Base-by-base conservation (phyloP, 768 basidiomycete genomes). In the Psilocybe cyanescens region DNA sequence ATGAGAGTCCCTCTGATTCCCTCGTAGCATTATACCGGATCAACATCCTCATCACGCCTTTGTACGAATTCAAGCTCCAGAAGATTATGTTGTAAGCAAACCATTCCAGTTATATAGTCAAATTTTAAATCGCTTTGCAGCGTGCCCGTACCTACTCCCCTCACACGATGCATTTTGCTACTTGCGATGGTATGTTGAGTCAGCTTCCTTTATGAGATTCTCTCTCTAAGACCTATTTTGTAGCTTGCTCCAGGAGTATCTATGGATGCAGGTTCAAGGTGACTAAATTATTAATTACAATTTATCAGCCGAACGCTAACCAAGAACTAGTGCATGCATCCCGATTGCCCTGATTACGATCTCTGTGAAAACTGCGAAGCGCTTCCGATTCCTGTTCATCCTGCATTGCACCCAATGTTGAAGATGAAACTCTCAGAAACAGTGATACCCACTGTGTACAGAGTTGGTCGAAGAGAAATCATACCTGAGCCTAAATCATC, bases 31-130 rank as follows among this genome's bases (percentile, higher is more conserved):
- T 55, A 87, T 85, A 0, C 60, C 72, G 17, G 86, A 89, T 67
- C 90, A 93, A 57, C 94, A 95, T 71, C 94, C 94, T 3, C 61
- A 68, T 19, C 94, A 95, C 68, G 75, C 85, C 2, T 95, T 95
- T 71, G 85, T 90, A 24, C 86, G 81, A 68, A 73, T 95, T 19
- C 68, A 67, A 41, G 81, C 79, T 9, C 74, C 79, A 3, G 76
- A 80, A 29, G 86, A 89, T 62, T 80, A 86, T 63, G 81, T 89
- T 67, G 89, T 89, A 66, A 68, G 83, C 72, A 53, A 39, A 8
- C 46, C 28, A 46, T 4, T 35, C n/a, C 8, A 35, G 51, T 37
- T 49, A 33, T 47, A n/a, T 17, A 30, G 49, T 17, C 41, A 48
- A 44, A n/a, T 56, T 19, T 55, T 55, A 29, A 51, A 44, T 57